Conservation (phyloP, 2,329 filamentous ascomycete species). For the Phaeosphaeriaceae sp. region DNA sequence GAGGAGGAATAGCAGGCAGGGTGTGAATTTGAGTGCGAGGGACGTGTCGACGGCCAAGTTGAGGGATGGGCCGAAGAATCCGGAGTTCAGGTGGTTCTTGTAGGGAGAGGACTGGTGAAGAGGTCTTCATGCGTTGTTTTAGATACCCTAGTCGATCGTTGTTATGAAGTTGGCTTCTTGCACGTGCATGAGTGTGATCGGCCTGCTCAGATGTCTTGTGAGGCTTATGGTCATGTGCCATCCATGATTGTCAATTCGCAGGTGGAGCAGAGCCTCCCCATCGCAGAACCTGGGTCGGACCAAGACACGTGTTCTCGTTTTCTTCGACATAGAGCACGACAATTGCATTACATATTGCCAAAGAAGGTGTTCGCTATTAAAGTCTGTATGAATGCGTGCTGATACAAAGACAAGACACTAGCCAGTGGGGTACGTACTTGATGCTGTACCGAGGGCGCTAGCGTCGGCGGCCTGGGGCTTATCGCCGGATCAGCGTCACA, state of each 20-base stretch:
- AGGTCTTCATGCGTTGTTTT: not conserved
- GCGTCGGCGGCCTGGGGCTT: slow-evolving; percentile 18
- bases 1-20: slow-evolving; percentile 64
- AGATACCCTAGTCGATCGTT: not conserved
- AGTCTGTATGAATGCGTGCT: not conserved
- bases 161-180: not conserved
- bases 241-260: too few species aligned
- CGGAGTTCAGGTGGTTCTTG: slow-evolving; percentile 56
- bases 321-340: too few species aligned
- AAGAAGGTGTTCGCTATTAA: not conserved
- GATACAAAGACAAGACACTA: not conserved
- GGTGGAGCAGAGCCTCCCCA: not conserved
- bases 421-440: not conserved
- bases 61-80: slow-evolving; percentile 52
- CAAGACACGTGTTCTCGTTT: too few species aligned
- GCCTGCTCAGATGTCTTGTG: not conserved
- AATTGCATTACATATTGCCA: too few species aligned
- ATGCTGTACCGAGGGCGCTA: not conserved
- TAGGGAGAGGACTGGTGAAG: slow-evolving; percentile 9
- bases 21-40: slow-evolving; percentile 61
- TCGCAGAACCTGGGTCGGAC: not conserved
- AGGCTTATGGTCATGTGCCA: slow-evolving; percentile 7
- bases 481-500: slow-evolving; percentile 29
- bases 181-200: not conserved
- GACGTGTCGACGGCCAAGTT: slow-evolving; percentile 56